Evolutionary conservation across 805 yeast genomes (phyloP), one percentile per base, ranked within the genome.

Genomic region (Candida koratica): DNA sequence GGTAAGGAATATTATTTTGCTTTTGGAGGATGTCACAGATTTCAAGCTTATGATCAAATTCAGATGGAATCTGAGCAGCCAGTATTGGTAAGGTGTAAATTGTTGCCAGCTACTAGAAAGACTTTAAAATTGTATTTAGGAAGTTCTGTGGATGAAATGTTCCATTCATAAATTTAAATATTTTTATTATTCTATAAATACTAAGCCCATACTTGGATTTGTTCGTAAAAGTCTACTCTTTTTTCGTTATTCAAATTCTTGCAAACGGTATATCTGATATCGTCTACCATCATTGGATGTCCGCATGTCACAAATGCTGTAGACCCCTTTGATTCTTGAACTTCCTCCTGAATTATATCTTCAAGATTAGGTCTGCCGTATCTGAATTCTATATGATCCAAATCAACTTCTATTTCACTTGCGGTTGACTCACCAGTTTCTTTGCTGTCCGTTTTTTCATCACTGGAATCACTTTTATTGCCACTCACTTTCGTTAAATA

Each of bases 11-110:
- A 71, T 54, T 85, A 81, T 51, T 85, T 84, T 58, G 94, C 89
- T 1, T 86, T 86, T 59, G 96, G 95, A 5, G 95, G 95, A 0
- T 86, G 96, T 53, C 96, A 86, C 53, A 60, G 96, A 43, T 81
- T 86, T 47, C 95, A 86, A 55, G 95, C 95, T 0, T 87, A 87
- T 52, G 93, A 85, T 39, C 60, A 70, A 25, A 39, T 57, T 17
- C 68, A 64, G 26, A 63, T 67, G 1, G 71, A 69, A 19, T 52
- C 48, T 1, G 32, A 43, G 11, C 64, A 60, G 17, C 34, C 34
- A 12, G 53, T 60, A 0, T 48, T 71, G 61, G 94, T 87, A 7
- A 79, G 73, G 49, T 81, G 87, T 56, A 81, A 80, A 45, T 51
- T 86, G 6, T 57, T 84, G 20, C 95, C 95, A 1, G 81, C 86